These are phyloP conservation scores for Tarenaya hassleriana DNA, from an alignment of 345 rosid genomes.

Conservation along the genomic window DNA sequence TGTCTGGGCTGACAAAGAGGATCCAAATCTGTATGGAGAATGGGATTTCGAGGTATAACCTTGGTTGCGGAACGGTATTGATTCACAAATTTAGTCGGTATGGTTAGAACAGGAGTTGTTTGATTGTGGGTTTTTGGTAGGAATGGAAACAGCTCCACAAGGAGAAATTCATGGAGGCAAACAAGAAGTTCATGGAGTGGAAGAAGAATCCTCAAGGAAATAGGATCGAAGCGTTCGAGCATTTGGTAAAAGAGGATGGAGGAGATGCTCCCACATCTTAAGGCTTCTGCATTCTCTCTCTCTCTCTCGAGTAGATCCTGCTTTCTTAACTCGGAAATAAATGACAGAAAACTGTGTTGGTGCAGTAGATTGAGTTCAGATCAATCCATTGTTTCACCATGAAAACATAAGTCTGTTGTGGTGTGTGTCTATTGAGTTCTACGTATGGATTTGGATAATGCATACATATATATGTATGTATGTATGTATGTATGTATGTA, in stretches of 20 bases:
- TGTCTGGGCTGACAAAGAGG: constrained; percentile 54
- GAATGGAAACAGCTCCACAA: constrained; percentile 60
- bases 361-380: no score
- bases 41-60: constrained; percentile 79
- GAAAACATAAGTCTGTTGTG: no score
- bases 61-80: neutral
- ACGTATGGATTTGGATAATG: no score
- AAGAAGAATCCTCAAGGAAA: constrained; percentile 61
- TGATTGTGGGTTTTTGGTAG: constrained; percentile 31
- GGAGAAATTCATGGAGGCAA: constrained; percentile 64
- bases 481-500: no score
- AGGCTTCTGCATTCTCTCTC: neutral
- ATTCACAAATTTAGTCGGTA: neutral
- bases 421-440: no score
- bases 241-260: constrained; percentile 36
- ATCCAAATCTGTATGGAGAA: constrained; percentile 72
- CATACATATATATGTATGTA: no score
- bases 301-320: no score
- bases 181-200: constrained; percentile 51
- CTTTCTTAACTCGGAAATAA: no score
- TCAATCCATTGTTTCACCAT: no score
- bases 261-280: neutral
- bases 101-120: neutral
- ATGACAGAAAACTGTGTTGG: no score
- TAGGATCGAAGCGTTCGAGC: constrained; percentile 49